These are phyloP conservation scores for Cystobasidiaceae sp. DNA, from an alignment of 1,284 basidiomycete species.

Conservation along the genomic window DNA sequence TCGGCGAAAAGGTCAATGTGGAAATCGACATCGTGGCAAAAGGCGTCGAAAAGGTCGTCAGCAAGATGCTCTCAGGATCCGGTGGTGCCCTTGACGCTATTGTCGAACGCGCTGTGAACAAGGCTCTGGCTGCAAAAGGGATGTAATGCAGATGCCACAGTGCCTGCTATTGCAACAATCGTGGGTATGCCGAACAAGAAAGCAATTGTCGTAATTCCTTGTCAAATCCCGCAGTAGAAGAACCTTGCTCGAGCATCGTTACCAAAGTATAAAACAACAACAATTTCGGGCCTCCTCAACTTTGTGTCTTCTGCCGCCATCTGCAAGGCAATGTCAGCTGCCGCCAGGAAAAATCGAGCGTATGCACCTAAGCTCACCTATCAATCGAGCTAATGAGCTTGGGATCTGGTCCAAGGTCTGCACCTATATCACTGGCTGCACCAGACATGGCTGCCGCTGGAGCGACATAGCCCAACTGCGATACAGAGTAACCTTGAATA, in stretches of 20 bases:
- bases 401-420: conserved; percentile 11
- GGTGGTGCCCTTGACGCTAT: conserved; percentile 41
- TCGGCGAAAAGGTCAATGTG: conserved; percentile 82
- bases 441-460: neutral
- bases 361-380: conserved; percentile 13
- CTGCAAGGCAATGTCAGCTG: neutral
- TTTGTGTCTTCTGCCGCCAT: too few species aligned
- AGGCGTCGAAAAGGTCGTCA: conserved; percentile 74
- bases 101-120: conserved; percentile 19
- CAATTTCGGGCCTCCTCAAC: too few species aligned
- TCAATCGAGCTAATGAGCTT: conserved; percentile 17
- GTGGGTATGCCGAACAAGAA: too few species aligned
- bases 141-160: too few species aligned
- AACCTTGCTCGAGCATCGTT: too few species aligned
- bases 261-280: too few species aligned
- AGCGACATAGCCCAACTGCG: conserved; percentile 7
- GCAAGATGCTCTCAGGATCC: conserved; percentile 61
- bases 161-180: too few species aligned
- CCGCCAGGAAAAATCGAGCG: too few species aligned
- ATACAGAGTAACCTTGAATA: conserved; percentile 4
- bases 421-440: conserved; percentile 1
- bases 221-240: too few species aligned
- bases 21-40: conserved; percentile 92
- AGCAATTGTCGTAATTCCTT: too few species aligned
- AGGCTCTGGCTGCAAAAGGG: conserved; percentile 11